Evolutionary conservation across 306 rosid genomes (phyloP).

Genomic region (Cicer bijugum): DNA sequence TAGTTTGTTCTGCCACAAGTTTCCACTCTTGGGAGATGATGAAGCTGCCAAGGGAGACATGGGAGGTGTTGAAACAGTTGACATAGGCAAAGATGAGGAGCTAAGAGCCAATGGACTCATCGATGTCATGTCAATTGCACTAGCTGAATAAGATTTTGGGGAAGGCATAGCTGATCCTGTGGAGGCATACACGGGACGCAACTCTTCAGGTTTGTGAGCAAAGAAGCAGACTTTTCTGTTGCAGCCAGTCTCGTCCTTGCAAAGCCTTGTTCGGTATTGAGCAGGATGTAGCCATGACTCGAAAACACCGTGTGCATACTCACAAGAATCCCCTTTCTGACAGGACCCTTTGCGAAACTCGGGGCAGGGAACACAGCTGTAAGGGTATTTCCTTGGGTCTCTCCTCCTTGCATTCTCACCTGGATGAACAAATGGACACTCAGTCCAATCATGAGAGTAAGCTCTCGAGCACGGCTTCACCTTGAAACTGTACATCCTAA

Average conservation of each 20-base stretch:
- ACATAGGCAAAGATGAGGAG: constrained; percentile 71
- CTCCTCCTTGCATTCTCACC: constrained; percentile 99
- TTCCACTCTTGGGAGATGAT: constrained; percentile 82
- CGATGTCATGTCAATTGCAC: constrained; percentile 62
- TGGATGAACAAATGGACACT: constrained; percentile 97
- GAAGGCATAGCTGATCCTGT: constrained; percentile 99
- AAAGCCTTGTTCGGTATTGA: constrained; percentile 92
- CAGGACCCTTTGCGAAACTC: constrained; percentile 96
- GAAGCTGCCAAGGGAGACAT: constrained; percentile 89
- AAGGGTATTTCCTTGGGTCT: constrained; percentile 96
- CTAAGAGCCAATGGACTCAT: constrained; percentile 86
- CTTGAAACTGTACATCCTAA: constrained; percentile 97
- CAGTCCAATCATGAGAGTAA: constrained; percentile 97
- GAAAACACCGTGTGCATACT: constrained; percentile 96
- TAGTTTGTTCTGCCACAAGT: constrained; percentile 88
- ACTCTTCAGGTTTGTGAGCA: constrained; percentile 87
- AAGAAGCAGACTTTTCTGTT: constrained; percentile 92
- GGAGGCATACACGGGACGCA: constrained; percentile 91
- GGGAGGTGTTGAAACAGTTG: constrained; percentile 85
- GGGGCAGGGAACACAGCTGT: constrained; percentile 97
- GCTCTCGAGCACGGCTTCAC: constrained; percentile 99
- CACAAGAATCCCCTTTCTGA: constrained; percentile 87
- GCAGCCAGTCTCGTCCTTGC: constrained; percentile 97
- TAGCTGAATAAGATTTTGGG: constrained; percentile 67
- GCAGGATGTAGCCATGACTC: constrained; percentile 99